Conservation (phyloP, 2,329 filamentous ascomycete species). For the Byssoonygena ceratinophila region DNA sequence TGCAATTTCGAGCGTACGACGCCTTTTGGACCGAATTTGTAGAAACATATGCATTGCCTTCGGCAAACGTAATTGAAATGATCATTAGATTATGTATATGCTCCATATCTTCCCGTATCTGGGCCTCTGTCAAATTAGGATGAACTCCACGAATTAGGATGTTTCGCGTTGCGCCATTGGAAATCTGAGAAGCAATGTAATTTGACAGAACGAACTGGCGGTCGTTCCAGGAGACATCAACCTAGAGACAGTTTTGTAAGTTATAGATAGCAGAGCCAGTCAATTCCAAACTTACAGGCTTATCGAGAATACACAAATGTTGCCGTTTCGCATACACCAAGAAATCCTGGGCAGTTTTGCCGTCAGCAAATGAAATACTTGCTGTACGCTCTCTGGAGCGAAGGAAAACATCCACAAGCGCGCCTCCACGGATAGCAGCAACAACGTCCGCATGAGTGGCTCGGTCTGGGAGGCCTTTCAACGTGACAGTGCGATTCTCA, state of each 20-base stretch:
- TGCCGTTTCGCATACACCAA: constrained; percentile 52
- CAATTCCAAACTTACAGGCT: constrained; percentile 44
- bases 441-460: constrained; percentile 57
- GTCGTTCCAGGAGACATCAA: constrained; percentile 59
- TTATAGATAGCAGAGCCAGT: not conserved
- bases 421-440: constrained; percentile 56
- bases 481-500: constrained; percentile 38
- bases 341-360: constrained; percentile 53
- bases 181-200: constrained; percentile 55
- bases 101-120: constrained; percentile 62
- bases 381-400: constrained; percentile 50
- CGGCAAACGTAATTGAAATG: constrained; percentile 51
- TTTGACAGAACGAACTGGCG: constrained; percentile 56
- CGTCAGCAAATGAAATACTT: constrained; percentile 59
- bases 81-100: constrained; percentile 73
- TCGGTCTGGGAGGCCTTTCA: constrained; percentile 52
- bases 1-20: constrained; percentile 64
- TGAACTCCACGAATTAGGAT: constrained; percentile 55
- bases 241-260: constrained; percentile 35
- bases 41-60: constrained; percentile 54
- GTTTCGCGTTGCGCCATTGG: constrained; percentile 60
- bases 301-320: constrained; percentile 58
- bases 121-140: constrained; percentile 49
- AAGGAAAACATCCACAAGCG: constrained; percentile 58
- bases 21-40: constrained; percentile 70